A percentile compares a stretch with the other conserved stretches of the same genome.
These are phyloP conservation scores for Saxophila tyrrhenica DNA, from an alignment of 495 filamentous ascomycete genomes.

Conservation along the genomic window DNA sequence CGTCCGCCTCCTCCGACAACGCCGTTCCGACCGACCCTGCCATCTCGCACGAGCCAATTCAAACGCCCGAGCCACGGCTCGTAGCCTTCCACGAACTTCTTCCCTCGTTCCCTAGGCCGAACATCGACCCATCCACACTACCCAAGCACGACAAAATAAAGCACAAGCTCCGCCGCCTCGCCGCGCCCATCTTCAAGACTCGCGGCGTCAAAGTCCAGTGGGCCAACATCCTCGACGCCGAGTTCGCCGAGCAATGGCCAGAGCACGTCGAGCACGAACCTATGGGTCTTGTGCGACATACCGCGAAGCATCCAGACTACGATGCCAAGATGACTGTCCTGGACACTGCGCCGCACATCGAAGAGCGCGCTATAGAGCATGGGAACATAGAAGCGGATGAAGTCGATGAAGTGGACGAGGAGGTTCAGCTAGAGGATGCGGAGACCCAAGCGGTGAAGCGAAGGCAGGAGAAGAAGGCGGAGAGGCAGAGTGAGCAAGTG, in stretches of 20 bases:
- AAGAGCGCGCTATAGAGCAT: background rate
- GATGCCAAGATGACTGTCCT: background rate
- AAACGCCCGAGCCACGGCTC: no score
- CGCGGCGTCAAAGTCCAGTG: slow-evolving; percentile 18
- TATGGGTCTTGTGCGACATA: background rate
- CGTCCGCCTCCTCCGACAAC: background rate
- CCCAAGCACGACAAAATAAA: slow-evolving; percentile 8
- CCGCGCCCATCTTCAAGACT: slow-evolving; percentile 4
- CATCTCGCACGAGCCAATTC: no score
- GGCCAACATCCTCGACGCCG: slow-evolving; percentile 19
- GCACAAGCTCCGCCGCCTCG: background rate
- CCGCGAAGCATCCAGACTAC: background rate
- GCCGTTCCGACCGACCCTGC: no score
- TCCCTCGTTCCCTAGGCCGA: slow-evolving; percentile 11
- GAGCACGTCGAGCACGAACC: slow-evolving; percentile 8
- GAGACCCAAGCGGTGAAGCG: background rate
- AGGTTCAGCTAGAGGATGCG: background rate
- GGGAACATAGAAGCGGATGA: background rate
- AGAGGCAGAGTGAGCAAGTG: background rate
- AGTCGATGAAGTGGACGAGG: background rate
- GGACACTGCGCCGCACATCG: background rate
- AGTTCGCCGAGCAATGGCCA: slow-evolving; percentile 19
- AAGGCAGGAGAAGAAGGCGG: background rate
- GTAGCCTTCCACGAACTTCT: background rate
- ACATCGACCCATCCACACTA: background rate